These are phyloP conservation scores for Marasmius tenuissimus DNA, from an alignment of 1,284 basidiomycete genomes.

Conservation along the genomic window DNA sequence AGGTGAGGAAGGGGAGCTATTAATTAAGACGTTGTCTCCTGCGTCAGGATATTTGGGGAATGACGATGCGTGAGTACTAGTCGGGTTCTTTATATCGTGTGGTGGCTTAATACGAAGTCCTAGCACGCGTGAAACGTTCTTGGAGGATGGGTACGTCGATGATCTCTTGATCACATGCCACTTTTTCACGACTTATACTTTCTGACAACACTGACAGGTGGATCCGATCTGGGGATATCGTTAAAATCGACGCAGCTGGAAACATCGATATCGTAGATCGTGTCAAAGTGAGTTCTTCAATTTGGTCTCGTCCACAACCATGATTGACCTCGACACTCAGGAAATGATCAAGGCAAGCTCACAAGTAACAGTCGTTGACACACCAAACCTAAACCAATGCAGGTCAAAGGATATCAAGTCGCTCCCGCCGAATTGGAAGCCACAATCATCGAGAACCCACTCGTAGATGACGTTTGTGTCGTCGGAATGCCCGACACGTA, in stretches of 20 bases:
- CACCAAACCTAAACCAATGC: too few species aligned
- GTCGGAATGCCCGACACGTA: conserved; percentile 62
- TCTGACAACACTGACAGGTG: conserved; percentile 32
- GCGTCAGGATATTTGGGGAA: conserved; percentile 49
- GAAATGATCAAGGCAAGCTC: conserved; percentile 33
- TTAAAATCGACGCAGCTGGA: conserved; percentile 38
- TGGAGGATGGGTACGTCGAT: conserved; percentile 26
- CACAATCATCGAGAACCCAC: conserved; percentile 54
- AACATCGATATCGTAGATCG: conserved; percentile 55
- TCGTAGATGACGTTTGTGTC: conserved; percentile 55
- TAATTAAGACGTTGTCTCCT: conserved; percentile 40
- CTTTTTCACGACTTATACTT: too few species aligned
- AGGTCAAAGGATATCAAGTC: conserved; percentile 46
- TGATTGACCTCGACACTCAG: conserved; percentile 12
- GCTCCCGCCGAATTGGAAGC: conserved; percentile 57
- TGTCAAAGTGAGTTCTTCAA: conserved; percentile 41
- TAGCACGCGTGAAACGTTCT: conserved; percentile 34
- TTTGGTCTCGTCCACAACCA: background rate
- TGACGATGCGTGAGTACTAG: conserved; percentile 43
- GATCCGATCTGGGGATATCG: conserved; percentile 56
- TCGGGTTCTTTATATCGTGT: background rate
- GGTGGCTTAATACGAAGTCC: background rate
- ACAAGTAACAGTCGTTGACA: background rate
- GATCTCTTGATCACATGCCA: too few species aligned
- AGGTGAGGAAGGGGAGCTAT: conserved; percentile 50